Percentiles rank a stretch among this genome's conserved stretches.
These are phyloP conservation scores for Hippophae rhamnoides DNA, from an alignment of 306 rosid genomes.

Conservation along the genomic window DNA sequence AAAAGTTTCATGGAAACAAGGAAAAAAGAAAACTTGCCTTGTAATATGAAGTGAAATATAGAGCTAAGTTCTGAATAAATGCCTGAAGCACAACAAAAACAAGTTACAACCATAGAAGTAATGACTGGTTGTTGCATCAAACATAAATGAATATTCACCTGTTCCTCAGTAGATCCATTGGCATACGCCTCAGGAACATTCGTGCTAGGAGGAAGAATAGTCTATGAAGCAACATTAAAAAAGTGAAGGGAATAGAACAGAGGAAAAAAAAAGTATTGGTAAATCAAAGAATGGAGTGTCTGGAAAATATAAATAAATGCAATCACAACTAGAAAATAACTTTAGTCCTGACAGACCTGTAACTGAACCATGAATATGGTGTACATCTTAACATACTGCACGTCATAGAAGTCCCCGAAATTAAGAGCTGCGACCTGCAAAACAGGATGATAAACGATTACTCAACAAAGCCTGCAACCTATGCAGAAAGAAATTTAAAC, in stretches of 20 bases:
- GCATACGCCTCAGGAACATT: constrained; percentile 90
- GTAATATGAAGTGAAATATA: constrained; percentile 84
- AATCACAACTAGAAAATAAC: background rate
- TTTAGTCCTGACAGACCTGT: constrained; percentile 51
- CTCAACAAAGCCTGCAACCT: too few relatives aligned
- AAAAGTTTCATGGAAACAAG: background rate
- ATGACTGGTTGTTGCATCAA: background rate
- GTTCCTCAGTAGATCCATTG: constrained; percentile 78
- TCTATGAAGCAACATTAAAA: constrained; percentile 22
- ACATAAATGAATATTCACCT: constrained; percentile 31
- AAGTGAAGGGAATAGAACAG: constrained; percentile 8
- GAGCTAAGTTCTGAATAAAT: constrained; percentile 87
- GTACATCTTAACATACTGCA: constrained; percentile 79
- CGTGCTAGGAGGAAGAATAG: constrained; percentile 65
- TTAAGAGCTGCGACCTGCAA: constrained; percentile 77
- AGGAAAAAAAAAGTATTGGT: background rate
- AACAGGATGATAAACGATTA: constrained; percentile 7
- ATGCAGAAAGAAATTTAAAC: background rate
- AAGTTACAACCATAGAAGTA: constrained; percentile 9
- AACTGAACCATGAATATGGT: constrained; percentile 76
- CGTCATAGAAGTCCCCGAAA: constrained; percentile 68
- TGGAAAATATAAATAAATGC: too few relatives aligned
- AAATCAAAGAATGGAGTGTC: background rate
- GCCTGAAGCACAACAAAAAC: constrained; percentile 37
- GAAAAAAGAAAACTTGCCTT: constrained; percentile 40